Percentiles rank a stretch among this genome's conserved stretches.
phyloP scores from a whole-genome alignment of 73 alveolate genomes.

The Durusdinium trenchii region DNA sequence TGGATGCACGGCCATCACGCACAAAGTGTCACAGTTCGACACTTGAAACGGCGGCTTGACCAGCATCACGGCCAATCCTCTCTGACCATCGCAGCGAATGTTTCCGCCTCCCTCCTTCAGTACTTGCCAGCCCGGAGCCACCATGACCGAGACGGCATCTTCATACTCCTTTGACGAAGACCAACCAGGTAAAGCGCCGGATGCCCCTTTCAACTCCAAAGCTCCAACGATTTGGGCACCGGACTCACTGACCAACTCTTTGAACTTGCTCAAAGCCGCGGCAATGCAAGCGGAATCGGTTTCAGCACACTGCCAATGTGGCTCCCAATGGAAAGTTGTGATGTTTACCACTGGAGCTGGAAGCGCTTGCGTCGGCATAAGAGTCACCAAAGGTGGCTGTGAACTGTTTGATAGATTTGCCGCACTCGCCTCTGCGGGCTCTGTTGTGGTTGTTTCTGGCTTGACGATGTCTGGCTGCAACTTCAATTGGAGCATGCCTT shows the following conservation, averaged over 20 bases:
- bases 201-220: conserved; percentile 61
- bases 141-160: conserved; percentile 69
- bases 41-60: conserved; percentile 58
- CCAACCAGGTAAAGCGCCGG: conserved; percentile 18
- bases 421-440: neutral
- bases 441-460: neutral
- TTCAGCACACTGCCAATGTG: conserved; percentile 79
- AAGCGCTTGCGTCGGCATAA: no score
- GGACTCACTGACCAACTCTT: conserved; percentile 19
- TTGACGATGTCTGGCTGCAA: neutral
- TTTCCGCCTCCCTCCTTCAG: conserved; percentile 78
- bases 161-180: conserved; percentile 65
- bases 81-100: conserved; percentile 62
- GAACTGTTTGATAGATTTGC: no score
- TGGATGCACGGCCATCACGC: conserved; percentile 86
- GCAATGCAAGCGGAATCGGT: conserved; percentile 54
- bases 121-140: conserved; percentile 83
- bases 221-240: conserved; percentile 72
- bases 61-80: conserved; percentile 85
- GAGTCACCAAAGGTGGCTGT: no score
- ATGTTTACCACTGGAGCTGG: conserved; percentile 4
- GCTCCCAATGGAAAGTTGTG: conserved; percentile 83
- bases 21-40: conserved; percentile 53
- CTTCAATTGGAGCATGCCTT: conserved; percentile 14
- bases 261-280: conserved; percentile 23